These are phyloP conservation scores for Truncatella angustata DNA, from an alignment of 2,329 filamentous ascomycete species.

Conservation along the genomic window DNA sequence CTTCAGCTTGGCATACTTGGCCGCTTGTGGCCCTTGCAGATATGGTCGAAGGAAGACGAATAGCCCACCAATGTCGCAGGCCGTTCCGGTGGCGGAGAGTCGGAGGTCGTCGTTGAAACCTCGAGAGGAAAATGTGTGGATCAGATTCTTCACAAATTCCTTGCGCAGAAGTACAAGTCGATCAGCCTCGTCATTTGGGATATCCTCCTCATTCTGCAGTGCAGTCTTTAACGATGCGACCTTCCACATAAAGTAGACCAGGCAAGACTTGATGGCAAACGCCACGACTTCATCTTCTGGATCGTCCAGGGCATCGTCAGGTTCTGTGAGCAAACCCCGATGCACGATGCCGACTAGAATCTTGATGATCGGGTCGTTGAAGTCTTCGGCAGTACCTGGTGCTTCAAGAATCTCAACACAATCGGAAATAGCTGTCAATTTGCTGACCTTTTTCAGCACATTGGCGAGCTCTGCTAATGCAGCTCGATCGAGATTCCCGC, in stretches of 20 bases:
- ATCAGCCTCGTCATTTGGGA: constrained; percentile 60
- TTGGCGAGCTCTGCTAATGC: constrained; percentile 70
- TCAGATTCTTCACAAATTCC: constrained; percentile 60
- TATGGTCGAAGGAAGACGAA: constrained; percentile 69
- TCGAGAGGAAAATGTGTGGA: constrained; percentile 66
- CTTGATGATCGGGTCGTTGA: constrained; percentile 56
- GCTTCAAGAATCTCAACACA: constrained; percentile 74
- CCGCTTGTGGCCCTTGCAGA: constrained; percentile 42
- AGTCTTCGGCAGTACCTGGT: constrained; percentile 45
- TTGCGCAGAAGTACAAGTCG: constrained; percentile 54
- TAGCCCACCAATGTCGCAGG: constrained; percentile 79
- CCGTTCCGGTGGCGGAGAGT: constrained; percentile 68
- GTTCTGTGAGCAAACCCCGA: constrained; percentile 68
- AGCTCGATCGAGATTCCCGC: constrained; percentile 65
- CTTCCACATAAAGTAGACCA: constrained; percentile 98
- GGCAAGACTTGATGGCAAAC: constrained; percentile 71
- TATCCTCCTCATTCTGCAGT: constrained; percentile 51
- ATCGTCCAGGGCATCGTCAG: constrained; percentile 69
- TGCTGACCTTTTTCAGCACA: constrained; percentile 74
- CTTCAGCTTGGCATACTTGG: constrained; percentile 53
- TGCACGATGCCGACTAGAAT: constrained; percentile 71
- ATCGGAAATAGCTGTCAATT: constrained; percentile 76
- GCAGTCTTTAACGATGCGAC: constrained; percentile 58
- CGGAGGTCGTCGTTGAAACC: constrained; percentile 75
- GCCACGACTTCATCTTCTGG: constrained; percentile 77